Evolutionary conservation across 495 filamentous ascomycete genomes (phyloP).

Genomic region (Tuber brumale): DNA sequence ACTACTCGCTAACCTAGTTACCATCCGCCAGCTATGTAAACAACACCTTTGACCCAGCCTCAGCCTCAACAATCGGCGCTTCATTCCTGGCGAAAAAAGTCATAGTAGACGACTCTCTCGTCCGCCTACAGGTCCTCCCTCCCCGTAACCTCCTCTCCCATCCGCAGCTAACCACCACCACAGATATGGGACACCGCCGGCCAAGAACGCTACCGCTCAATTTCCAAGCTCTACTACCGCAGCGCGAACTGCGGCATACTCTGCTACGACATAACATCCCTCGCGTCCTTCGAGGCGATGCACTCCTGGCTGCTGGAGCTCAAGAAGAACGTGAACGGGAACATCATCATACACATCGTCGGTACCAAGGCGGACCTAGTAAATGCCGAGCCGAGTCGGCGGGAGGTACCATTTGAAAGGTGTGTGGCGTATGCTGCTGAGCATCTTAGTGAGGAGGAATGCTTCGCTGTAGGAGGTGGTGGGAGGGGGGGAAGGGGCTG

Average conservation of each 20-base stretch:
- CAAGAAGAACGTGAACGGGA: constrained; percentile 46
- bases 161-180: constrained; percentile 17
- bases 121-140: constrained; percentile 56
- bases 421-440: constrained; percentile 94
- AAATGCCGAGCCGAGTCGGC: constrained; percentile 62
- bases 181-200: constrained; percentile 55
- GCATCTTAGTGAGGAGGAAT: constrained; percentile 51
- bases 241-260: constrained; percentile 91
- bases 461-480: constrained; percentile 8
- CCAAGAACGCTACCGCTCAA: constrained; percentile 89
- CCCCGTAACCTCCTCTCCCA: constrained; percentile 45
- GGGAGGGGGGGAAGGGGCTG: constrained; percentile 25
- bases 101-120: constrained; percentile 61
- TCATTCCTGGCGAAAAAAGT: constrained; percentile 92
- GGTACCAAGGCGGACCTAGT: constrained; percentile 93
- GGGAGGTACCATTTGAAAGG: constrained; percentile 84
- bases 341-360: constrained; percentile 90
- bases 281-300: constrained; percentile 84
- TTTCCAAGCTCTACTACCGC: constrained; percentile 90
- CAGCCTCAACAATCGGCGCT: constrained; percentile 80
- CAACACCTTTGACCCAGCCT: constrained; percentile 64
- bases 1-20: constrained; percentile 4
- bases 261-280: constrained; percentile 89
- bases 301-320: constrained; percentile 61
- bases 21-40: constrained; percentile 65